Evolutionary conservation across 2,329 filamentous ascomycete species (phyloP).

Genomic region (Fusarium sp.): DNA sequence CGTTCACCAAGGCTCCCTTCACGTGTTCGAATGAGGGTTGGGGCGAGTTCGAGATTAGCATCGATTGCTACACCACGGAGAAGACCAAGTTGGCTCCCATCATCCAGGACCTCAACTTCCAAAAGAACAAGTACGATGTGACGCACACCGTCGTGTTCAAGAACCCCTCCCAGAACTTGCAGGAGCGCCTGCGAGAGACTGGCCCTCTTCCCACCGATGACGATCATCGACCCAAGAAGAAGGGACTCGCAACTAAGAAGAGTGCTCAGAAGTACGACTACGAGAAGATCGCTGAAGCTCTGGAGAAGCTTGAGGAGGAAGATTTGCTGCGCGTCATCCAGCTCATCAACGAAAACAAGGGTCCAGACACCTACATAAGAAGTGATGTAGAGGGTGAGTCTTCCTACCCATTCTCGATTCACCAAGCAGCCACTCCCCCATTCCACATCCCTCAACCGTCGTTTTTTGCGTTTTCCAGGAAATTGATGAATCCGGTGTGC

Average conservation of each 20-base stretch:
- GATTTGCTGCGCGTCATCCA: slow-evolving; percentile 95
- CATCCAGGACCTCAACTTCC: slow-evolving; percentile 93
- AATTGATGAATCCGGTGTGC: slow-evolving; percentile 50
- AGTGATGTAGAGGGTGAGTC: slow-evolving; percentile 93
- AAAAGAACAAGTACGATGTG: slow-evolving; percentile 82
- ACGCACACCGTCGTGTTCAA: slow-evolving; percentile 87
- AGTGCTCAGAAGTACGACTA: slow-evolving; percentile 82
- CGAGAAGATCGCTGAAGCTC: slow-evolving; percentile 94
- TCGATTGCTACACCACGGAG: slow-evolving; percentile 84
- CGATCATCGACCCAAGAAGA: slow-evolving; percentile 70
- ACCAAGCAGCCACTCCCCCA: not conserved
- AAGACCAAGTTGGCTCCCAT: slow-evolving; percentile 84
- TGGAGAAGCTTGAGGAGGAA: slow-evolving; percentile 91
- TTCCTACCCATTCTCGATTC: not conserved
- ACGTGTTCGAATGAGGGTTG: slow-evolving; percentile 93
- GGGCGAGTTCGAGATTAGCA: slow-evolving; percentile 97
- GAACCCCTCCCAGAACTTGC: slow-evolving; percentile 89
- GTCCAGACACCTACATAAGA: slow-evolving; percentile 92
- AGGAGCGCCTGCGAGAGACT: slow-evolving; percentile 83
- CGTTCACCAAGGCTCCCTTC: slow-evolving; percentile 88
- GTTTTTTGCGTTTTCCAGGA: slow-evolving; percentile 36
- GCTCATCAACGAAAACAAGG: slow-evolving; percentile 98
- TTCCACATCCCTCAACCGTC: not conserved
- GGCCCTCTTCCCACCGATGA: slow-evolving; percentile 86
- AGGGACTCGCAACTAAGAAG: slow-evolving; percentile 78